Evolutionary conservation across 2,329 filamentous ascomycete genomes (phyloP).

Genomic region (Zymoseptoria brevis): DNA sequence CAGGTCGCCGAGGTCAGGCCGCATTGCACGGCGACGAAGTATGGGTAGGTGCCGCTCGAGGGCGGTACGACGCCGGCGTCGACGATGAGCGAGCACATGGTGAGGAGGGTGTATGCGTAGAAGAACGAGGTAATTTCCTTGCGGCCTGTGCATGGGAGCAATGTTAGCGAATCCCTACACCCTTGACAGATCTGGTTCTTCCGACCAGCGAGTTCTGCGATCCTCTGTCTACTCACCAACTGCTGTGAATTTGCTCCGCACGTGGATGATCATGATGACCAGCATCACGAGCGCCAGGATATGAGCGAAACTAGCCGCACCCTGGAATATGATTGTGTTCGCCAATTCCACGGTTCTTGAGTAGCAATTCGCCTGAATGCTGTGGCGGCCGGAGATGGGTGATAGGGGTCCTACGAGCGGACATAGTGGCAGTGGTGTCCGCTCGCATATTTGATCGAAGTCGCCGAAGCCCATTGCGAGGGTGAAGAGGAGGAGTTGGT

Average conservation of each 20-base stretch:
- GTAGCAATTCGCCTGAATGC: conserved; percentile 86
- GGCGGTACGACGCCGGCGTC: conserved; percentile 89
- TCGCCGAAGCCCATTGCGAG: conserved; percentile 78
- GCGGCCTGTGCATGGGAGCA: conserved; percentile 41
- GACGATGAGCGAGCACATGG: conserved; percentile 78
- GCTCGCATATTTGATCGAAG: conserved; percentile 78
- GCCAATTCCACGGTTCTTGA: conserved; percentile 90
- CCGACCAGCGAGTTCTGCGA: not conserved
- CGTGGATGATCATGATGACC: conserved; percentile 93
- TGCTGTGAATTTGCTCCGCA: conserved; percentile 94
- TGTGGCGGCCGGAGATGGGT: conserved; percentile 52
- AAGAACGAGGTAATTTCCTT: conserved; percentile 83
- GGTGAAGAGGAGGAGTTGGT: not conserved
- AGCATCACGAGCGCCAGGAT: conserved; percentile 88
- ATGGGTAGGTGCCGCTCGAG: conserved; percentile 71
- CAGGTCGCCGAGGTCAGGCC: conserved; percentile 79
- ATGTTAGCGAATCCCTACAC: conserved; percentile 3
- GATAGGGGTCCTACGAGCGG: conserved; percentile 71
- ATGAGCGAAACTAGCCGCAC: conserved; percentile 83
- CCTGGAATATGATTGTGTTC: conserved; percentile 98
- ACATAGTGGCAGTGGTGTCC: conserved; percentile 79
- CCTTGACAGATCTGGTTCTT: not conserved
- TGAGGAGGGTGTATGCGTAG: conserved; percentile 89
- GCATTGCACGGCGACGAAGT: conserved; percentile 82
- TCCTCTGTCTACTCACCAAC: conserved; percentile 45